These are phyloP conservation scores for Eimeria necatrix DNA, from an alignment of 169 alveolate genomes.

Conservation along the genomic window DNA sequence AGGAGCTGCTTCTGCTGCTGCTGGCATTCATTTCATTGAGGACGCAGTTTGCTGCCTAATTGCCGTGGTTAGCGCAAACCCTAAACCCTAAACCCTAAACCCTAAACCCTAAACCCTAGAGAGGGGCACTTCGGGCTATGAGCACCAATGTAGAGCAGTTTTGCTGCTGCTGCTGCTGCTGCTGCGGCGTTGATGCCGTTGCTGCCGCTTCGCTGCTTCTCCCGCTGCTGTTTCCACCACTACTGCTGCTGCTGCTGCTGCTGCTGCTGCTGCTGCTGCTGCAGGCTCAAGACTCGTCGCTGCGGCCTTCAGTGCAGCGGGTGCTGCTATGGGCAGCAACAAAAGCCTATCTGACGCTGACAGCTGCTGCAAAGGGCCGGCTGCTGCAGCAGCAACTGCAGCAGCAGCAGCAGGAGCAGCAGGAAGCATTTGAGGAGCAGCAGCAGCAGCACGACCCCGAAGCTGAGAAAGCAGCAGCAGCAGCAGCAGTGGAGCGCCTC, in stretches of 20 bases:
- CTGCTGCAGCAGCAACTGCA: constrained; percentile 25
- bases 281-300: constrained; percentile 41
- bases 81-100: background rate
- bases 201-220: no score
- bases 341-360: constrained; percentile 18
- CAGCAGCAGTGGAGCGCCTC: constrained; percentile 10
- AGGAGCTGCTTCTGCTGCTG: constrained; percentile 21
- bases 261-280: constrained; percentile 64
- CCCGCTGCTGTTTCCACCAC: background rate
- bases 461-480: background rate
- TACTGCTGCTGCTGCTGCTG: constrained; percentile 27
- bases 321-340: constrained; percentile 61
- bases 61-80: background rate
- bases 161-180: no score
- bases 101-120: no score
- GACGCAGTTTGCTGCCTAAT: constrained; percentile 29
- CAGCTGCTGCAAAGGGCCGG: constrained; percentile 2
- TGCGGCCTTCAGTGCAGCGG: constrained; percentile 12
- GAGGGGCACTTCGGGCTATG: no score
- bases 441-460: background rate
- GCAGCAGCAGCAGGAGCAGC: background rate
- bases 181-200: no score
- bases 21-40: constrained; percentile 27
- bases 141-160: no score
- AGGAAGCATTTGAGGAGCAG: background rate